A percentile compares a stretch with the other conserved stretches of the same genome.
These are phyloP conservation scores for Eleusine coracana DNA, from an alignment of 176 grass and related monocot genomes.

Conservation along the genomic window DNA sequence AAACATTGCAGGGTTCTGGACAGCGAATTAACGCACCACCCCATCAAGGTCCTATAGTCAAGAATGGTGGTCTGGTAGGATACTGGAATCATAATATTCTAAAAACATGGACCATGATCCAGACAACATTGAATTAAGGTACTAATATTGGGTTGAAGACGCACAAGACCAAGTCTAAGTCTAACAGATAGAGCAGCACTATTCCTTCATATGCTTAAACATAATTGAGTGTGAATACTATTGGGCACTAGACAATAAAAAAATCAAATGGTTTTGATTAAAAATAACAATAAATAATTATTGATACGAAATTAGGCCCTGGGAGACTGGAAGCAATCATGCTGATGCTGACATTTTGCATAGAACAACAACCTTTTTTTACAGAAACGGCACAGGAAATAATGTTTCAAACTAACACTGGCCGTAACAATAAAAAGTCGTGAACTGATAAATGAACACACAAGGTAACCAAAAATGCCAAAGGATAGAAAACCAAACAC, in stretches of 20 bases:
- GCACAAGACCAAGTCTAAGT: not conserved
- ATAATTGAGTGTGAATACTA: slow-evolving; percentile 20
- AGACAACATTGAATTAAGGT: not conserved
- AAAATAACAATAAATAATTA: slow-evolving; percentile 7
- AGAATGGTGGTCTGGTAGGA: not conserved
- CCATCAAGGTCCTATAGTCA: not conserved
- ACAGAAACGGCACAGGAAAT: slow-evolving; percentile 3
- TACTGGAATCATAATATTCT: not conserved
- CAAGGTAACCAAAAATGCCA: not conserved
- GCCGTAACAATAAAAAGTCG: slow-evolving; percentile 3
- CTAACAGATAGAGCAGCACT: not conserved
- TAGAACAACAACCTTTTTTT: slow-evolving; percentile 3
- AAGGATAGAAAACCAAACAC: slow-evolving; percentile 10
- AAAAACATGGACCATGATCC: not conserved
- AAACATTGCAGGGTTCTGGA: not conserved
- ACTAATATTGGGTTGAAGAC: slow-evolving; percentile 18
- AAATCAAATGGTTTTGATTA: not conserved
- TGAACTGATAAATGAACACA: slow-evolving; percentile 13
- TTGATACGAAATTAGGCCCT: slow-evolving; percentile 5
- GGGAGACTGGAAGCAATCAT: slow-evolving; percentile 12
- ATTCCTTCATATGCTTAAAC: slow-evolving; percentile 22
- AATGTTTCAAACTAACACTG: not conserved
- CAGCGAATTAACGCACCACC: not conserved
- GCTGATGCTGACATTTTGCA: not conserved
- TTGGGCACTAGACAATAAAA: slow-evolving; percentile 8